phyloP scores from a whole-genome alignment of 148 eudicot species.

The Rhododendron ovatum region DNA sequence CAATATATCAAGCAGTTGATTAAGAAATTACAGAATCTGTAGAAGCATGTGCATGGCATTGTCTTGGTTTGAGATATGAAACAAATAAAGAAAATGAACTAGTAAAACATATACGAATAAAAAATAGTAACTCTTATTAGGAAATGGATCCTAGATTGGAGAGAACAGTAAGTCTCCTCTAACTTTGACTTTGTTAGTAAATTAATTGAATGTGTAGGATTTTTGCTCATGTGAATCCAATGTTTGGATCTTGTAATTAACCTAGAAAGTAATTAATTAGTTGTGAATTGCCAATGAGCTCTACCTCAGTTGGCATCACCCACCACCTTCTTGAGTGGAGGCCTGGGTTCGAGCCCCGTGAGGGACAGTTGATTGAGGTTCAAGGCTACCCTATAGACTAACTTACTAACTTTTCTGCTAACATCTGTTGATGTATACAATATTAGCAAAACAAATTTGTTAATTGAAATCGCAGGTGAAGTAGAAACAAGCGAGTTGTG shows the following conservation, averaged over 20 bases:
- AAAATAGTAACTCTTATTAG: neutral
- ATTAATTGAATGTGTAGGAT: conserved; percentile 6
- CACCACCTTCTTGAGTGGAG: too few species aligned
- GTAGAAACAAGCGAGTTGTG: neutral
- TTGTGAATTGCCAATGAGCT: too few species aligned
- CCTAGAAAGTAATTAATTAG: neutral
- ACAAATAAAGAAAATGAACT: neutral
- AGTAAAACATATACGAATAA: neutral
- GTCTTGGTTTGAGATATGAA: conserved; percentile 37
- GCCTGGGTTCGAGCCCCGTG: too few species aligned
- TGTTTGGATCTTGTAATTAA: neutral
- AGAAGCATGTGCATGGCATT: conserved; percentile 55
- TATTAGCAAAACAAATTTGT: neutral
- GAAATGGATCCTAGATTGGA: conserved; percentile 20
- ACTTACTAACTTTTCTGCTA: too few species aligned
- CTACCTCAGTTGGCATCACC: too few species aligned
- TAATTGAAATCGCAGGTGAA: neutral
- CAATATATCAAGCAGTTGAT: neutral
- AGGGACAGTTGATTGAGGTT: too few species aligned
- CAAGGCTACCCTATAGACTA: too few species aligned
- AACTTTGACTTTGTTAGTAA: conserved; percentile 20
- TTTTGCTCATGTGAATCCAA: conserved; percentile 11
- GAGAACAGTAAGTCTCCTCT: conserved; percentile 1
- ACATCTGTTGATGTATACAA: too few species aligned
- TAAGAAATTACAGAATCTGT: conserved; percentile 24